Conservation (phyloP, 2,329 filamentous ascomycete species). For the Colletotrichum aenigma region DNA sequence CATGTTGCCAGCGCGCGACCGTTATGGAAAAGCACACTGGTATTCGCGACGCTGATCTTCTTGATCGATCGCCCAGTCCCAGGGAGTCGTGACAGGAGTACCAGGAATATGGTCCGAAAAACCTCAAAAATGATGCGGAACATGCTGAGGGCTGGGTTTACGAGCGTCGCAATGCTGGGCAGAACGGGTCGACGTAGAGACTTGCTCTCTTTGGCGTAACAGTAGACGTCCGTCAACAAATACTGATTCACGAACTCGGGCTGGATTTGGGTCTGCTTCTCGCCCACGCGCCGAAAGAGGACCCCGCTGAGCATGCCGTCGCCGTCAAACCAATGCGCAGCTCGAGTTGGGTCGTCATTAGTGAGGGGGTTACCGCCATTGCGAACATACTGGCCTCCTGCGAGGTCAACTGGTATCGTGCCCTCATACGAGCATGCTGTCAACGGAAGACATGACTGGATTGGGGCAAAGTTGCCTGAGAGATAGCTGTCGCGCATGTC, state of each 20-base stretch:
- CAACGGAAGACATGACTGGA: slow-evolving; percentile 57
- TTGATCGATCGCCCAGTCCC: slow-evolving; percentile 61
- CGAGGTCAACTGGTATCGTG: slow-evolving; percentile 65
- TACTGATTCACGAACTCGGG: slow-evolving; percentile 74
- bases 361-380: slow-evolving; percentile 73
- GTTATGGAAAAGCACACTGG: slow-evolving; percentile 69
- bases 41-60: slow-evolving; percentile 75
- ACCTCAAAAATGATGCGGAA: slow-evolving; percentile 55
- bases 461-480: slow-evolving; percentile 72
- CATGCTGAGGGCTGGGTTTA: slow-evolving; percentile 61
- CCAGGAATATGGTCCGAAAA: slow-evolving; percentile 60
- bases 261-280: slow-evolving; percentile 43
- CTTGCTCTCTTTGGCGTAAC: slow-evolving; percentile 53
- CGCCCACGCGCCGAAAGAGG: slow-evolving; percentile 51
- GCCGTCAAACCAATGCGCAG: slow-evolving; percentile 77
- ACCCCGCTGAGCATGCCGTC: slow-evolving; percentile 78
- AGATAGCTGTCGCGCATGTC: slow-evolving; percentile 47
- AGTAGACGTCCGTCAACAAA: slow-evolving; percentile 69
- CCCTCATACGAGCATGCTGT: slow-evolving; percentile 64
- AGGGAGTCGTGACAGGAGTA: slow-evolving; percentile 61
- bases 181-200: slow-evolving; percentile 61
- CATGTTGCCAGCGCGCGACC: slow-evolving; percentile 72
- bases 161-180: slow-evolving; percentile 70
- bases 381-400: slow-evolving; percentile 72
- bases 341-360: slow-evolving; percentile 63